Base-by-base conservation (phyloP, 371 early-diverging fungal genomes). In the Dichotomocladium elegans region DNA sequence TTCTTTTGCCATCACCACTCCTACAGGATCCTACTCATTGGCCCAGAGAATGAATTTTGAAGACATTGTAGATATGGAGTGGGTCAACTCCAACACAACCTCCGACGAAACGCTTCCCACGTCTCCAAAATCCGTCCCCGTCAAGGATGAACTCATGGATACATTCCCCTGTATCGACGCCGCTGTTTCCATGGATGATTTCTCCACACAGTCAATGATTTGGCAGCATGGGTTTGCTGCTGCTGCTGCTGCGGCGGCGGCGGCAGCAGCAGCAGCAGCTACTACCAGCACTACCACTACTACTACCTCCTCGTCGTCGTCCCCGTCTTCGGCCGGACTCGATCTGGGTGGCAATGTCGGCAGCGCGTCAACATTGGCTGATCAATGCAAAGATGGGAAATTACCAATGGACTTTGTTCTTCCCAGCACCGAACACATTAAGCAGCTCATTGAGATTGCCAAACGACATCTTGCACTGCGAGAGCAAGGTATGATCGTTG, bases 21-120 rank as follows among this genome's bases (percentile, higher is more conserved):
- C 29, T 27, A 6, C 30, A 22, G 8, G 12, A 27, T 25, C 28
- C 10, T 17, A 35, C 46, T 28, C 15, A 51, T 22, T 26, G n/a
- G n/a, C n/a, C n/a, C n/a, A n/a, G n/a, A n/a, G n/a, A n/a, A 72
- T 76, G 77, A 57, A 70, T 21, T 70, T 76, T 66, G 77, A 76
- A 61, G 76, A 75, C 43, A 60, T 72, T 58, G 67, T 75, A 24
- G 72, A 75, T 26, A 72, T 72, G 72, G 77, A 76, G 24, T 72
- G 72, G 72, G 51, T 70, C 19, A 61, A 72, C 17, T 57, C 61
- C 49, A 50, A 48, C 35, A 50, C 45, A 26, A 49, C 51, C 33
- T 31, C 50, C 14, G 57, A 35, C 25, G 50, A 49, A 5, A 21
- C 29, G 4, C 31, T 48, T 14, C 42, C 48, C 15, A 42, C 28